Conservation (phyloP, 805 yeast genomes). For the Torulaspora delbrueckii region DNA sequence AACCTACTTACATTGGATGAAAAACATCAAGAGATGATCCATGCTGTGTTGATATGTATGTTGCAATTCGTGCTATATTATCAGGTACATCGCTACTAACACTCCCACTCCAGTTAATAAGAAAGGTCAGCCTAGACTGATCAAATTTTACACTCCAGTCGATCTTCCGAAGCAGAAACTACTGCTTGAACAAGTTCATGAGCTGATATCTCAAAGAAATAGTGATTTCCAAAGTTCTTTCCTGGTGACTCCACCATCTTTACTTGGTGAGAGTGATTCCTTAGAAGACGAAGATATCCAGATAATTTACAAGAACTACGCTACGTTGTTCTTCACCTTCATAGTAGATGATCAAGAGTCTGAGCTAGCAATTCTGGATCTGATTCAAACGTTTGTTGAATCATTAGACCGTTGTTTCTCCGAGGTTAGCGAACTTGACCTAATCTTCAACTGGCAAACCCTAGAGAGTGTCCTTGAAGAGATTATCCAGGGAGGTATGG, state of each 20-base stretch:
- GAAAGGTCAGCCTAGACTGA: constrained; percentile 81
- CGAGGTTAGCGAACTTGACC: constrained; percentile 90
- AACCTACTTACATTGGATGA: not conserved
- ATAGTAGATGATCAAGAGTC: constrained; percentile 94
- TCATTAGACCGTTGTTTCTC: constrained; percentile 88
- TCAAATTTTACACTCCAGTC: constrained; percentile 88
- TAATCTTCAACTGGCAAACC: constrained; percentile 99
- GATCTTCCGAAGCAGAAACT: constrained; percentile 78
- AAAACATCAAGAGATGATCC: constrained; percentile 56
- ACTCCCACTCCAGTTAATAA: constrained; percentile 58
- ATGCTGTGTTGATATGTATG: constrained; percentile 77
- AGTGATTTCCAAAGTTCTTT: constrained; percentile 75
- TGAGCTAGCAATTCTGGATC: constrained; percentile 86
- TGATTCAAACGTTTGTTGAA: constrained; percentile 95
- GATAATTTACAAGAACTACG: constrained; percentile 90
- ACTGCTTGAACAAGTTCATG: constrained; percentile 76
- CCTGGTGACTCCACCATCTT: constrained; percentile 78
- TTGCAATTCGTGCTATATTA: constrained; percentile 13
- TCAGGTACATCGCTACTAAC: not conserved
- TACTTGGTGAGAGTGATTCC: constrained; percentile 35
- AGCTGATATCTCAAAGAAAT: constrained; percentile 64
- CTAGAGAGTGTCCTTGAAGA: constrained; percentile 87
- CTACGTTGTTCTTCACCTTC: constrained; percentile 92
- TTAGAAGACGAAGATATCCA: constrained; percentile 66
- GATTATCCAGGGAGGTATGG: constrained; percentile 97